Base-by-base conservation (phyloP, 331 rosid genomes). In the Quercus phellos region DNA sequence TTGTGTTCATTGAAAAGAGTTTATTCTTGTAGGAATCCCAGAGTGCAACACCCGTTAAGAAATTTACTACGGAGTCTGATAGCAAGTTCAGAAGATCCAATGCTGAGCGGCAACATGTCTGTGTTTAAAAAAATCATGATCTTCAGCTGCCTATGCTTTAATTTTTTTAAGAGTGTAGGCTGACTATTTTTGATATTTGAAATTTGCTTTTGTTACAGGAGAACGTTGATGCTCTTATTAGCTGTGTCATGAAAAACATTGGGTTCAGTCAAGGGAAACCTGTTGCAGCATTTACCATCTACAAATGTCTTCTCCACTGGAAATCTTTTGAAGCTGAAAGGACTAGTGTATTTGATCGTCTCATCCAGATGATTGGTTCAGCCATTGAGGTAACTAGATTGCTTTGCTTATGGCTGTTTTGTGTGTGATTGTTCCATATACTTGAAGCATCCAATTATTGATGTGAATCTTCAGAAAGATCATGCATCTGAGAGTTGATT, bases 241-340 rank as follows among this genome's bases (percentile, higher is more conserved):
- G 85, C 82, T 91, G 99, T 79, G 99, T 95, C 51, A 77, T 73
- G 79, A 90, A 90, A 78, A 95, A 93, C 83, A 79, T 89, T 74
- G 99, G 97, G 64, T 95, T 87, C 84, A 91, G 87, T 77, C 88
- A 91, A 60, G 99, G 98, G 80, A 95, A 93, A 86, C 99, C 99
- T 76, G 84, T 95, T 87, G 97, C 98, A 19, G 99, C 99, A 68
- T 88, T 95, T 78, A 95, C 94, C 84, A 93, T 93, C 74, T 95
- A 95, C 88, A 95, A 90, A 83, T 93, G 99, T 68, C 98, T 95
- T 85, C 94, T 95, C 75, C 94, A 93, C 75, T 95, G 99, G 99
- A 95, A 93, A 84, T 93, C 99, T 60, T 95, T 95, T 81, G 99
- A 95, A 91, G 98, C 98, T 58, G 99, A 95, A 88, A 93, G 97